Percentiles rank a stretch among this genome's conserved stretches.
These are phyloP conservation scores for Haplographium delicatum DNA, from an alignment of 495 filamentous ascomycete genomes.

Conservation along the genomic window DNA sequence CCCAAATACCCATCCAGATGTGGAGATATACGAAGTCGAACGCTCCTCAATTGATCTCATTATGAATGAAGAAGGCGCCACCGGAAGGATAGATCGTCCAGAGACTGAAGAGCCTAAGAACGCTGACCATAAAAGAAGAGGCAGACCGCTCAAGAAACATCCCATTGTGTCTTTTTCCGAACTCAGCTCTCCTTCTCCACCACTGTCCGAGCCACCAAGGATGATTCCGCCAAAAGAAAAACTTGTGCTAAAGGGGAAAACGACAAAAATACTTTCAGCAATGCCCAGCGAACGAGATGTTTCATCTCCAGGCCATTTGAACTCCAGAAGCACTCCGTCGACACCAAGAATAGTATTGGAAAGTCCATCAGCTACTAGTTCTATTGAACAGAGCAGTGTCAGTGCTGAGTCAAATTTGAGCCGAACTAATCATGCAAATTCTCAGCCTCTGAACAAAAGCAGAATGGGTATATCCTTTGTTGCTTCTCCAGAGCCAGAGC, in stretches of 20 bases:
- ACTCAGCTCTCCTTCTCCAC: slow-evolving; percentile 1
- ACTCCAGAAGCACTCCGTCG: not conserved
- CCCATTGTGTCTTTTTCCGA: not conserved
- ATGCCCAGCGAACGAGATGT: not conserved
- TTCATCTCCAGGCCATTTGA: not conserved
- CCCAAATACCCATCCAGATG: slow-evolving; percentile 1
- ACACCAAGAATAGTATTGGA: slow-evolving; percentile 5
- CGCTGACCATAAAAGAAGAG: slow-evolving; percentile 14
- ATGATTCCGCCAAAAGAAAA: slow-evolving; percentile 21
- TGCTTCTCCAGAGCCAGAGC: not conserved
- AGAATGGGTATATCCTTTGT: not conserved
- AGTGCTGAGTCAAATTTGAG: not conserved
- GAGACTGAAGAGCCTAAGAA: slow-evolving; percentile 6
- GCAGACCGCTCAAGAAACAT: slow-evolving; percentile 15
- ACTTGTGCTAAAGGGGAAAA: slow-evolving; percentile 21
- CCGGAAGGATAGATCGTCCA: not conserved
- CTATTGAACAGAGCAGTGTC: not conserved
- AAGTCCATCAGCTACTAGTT: slow-evolving; percentile 6
- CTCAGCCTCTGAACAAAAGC: not conserved
- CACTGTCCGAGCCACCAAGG: not conserved
- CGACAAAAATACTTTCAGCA: slow-evolving; percentile 19
- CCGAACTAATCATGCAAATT: not conserved
- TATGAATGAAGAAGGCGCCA: too few relatives aligned
- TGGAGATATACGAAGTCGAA: too few relatives aligned
- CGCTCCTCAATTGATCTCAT: too few relatives aligned